Percentiles rank a stretch among this genome's conserved stretches.
These are phyloP conservation scores for Dactylellina haptotyla DNA, from an alignment of 2,329 filamentous ascomycete genomes.

Conservation along the genomic window DNA sequence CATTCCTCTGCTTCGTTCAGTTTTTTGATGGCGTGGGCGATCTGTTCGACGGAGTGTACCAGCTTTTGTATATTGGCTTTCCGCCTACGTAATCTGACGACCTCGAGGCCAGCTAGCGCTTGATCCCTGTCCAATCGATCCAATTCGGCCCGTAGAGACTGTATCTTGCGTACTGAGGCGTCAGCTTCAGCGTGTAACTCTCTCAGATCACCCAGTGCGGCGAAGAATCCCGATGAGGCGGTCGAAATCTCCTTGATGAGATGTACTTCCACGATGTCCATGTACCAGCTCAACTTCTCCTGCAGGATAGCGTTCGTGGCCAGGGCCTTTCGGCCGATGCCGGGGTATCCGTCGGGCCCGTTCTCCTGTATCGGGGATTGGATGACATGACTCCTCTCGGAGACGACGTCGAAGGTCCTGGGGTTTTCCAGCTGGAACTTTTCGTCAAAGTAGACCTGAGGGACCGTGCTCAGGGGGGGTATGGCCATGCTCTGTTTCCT, in stretches of 20 bases:
- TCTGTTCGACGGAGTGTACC: slow-evolving; percentile 82
- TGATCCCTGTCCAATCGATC: slow-evolving; percentile 85
- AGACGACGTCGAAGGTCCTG: slow-evolving; percentile 94
- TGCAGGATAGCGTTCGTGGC: slow-evolving; percentile 97
- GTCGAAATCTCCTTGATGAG: slow-evolving; percentile 95
- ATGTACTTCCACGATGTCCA: slow-evolving; percentile 98
- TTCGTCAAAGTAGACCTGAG: slow-evolving; percentile 91
- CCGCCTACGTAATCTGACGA: slow-evolving; percentile 82
- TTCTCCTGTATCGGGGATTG: slow-evolving; percentile 65
- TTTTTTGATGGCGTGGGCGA: slow-evolving; percentile 79
- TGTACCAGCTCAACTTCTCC: slow-evolving; percentile 99
- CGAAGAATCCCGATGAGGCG: slow-evolving; percentile 95
- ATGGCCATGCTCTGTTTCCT: slow-evolving; percentile 73
- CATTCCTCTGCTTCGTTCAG: slow-evolving; percentile 80
- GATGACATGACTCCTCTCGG: slow-evolving; percentile 96
- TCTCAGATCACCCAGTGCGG: slow-evolving; percentile 86
- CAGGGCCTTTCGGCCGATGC: slow-evolving; percentile 72
- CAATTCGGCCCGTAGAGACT: slow-evolving; percentile 80
- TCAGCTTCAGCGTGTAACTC: slow-evolving; percentile 92
- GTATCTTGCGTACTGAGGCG: slow-evolving; percentile 88
- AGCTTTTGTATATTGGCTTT: slow-evolving; percentile 86
- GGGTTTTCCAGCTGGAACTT: slow-evolving; percentile 96
- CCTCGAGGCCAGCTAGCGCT: slow-evolving; percentile 82
- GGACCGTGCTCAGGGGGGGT: slow-evolving; percentile 90
- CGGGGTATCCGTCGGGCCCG: slow-evolving; percentile 23